Conservation (phyloP, 306 rosid genomes). For the Calophaca sinica region DNA sequence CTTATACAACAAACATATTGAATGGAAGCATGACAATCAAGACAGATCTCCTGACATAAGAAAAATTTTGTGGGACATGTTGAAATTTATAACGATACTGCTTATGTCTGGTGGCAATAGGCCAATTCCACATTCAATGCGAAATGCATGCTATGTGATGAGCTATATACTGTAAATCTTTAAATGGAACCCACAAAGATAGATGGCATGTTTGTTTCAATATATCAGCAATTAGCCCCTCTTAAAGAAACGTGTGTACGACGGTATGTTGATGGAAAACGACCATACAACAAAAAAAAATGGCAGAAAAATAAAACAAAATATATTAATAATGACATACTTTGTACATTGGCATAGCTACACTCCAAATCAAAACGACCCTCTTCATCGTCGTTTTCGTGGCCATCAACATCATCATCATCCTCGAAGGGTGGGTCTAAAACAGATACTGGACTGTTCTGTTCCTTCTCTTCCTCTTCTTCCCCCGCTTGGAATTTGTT, state of each 20-base stretch:
- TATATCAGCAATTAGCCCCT: slow-evolving; percentile 36
- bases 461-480: slow-evolving; percentile 89
- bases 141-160: slow-evolving; percentile 38
- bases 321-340: slow-evolving; percentile 59
- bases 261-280: slow-evolving; percentile 49
- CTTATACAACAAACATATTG: slow-evolving; percentile 47
- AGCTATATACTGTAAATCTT: slow-evolving; percentile 37
- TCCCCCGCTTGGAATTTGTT: slow-evolving; percentile 59
- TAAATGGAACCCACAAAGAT: slow-evolving; percentile 77
- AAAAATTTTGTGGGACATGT: slow-evolving; percentile 55
- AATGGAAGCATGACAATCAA: slow-evolving; percentile 45
- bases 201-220: slow-evolving; percentile 41
- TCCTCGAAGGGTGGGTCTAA: slow-evolving; percentile 92
- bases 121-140: slow-evolving; percentile 51
- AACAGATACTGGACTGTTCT: slow-evolving; percentile 89
- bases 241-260: slow-evolving; percentile 45
- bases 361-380: slow-evolving; percentile 67
- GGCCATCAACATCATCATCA: slow-evolving; percentile 62
- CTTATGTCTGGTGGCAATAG: slow-evolving; percentile 26
- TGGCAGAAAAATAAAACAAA: not conserved
- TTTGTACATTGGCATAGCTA: slow-evolving; percentile 87
- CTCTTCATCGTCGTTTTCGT: slow-evolving; percentile 52
- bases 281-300: slow-evolving; percentile 57
- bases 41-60: slow-evolving; percentile 37
- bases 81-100: slow-evolving; percentile 41